Evolutionary conservation across 1,284 basidiomycete species (phyloP), one percentile per base, ranked within the genome.

Genomic region (Meripilus lineatus): DNA sequence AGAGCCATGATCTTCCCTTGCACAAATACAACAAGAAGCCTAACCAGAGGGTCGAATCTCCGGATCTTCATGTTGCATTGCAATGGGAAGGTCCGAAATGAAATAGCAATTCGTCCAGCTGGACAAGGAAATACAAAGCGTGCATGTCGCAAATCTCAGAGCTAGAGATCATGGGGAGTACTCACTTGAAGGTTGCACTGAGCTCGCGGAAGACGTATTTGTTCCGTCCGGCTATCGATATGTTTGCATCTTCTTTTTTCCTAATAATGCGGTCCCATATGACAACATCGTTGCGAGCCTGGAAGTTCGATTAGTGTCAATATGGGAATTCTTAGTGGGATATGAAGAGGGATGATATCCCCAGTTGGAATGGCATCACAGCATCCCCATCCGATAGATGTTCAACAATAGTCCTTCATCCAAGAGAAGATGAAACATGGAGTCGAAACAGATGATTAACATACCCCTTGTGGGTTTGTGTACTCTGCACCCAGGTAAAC

Each of bases 181-280:
- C 88, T 57, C 53, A 93, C 90, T 76, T 79, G 76, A 93, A 93
- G 2, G 79, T 75, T 22, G 74, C 68, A n/a, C 79, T 78, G 33
- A 88, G 65, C 52, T 92, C 90, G 35, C 84, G 78, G 65, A 94
- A 83, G 45, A 77, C 74, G 59, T 95, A 95, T 64, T 93, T 93
- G 66, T 93, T 90, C 58, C 78, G 77, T 32, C 76, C 80, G 1
- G 70, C 64, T 39, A 89, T 65, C 33, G 77, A 75, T 43, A 94
- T 68, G 38, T 76, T 64, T 0, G 88, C 87, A 51, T 93, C 86
- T 53, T 84, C 77, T 56, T 86, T 84, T 44, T 77, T 73, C 15
- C 81, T 78, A 28, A 95, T 74, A 58, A 95, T 94, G 14, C 86
- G 79, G 65, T 95, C 93, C 92, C 93, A 95, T 20, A 95, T 74